Base-by-base conservation (phyloP, 306 rosid genomes). In the Vigna reflexopilosa region DNA sequence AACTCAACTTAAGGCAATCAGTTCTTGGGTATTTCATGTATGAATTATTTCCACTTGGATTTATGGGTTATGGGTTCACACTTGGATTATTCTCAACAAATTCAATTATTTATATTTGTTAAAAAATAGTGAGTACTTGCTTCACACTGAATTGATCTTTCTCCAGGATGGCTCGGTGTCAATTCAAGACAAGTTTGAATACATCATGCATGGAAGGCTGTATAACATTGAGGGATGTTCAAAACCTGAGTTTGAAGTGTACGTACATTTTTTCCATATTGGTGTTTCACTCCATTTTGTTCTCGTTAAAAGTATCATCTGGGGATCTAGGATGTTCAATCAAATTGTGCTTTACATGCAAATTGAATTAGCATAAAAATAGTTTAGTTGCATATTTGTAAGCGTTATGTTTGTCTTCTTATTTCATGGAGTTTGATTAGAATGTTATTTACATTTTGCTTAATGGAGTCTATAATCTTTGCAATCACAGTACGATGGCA, bases 101-200 rank as follows among this genome's bases (percentile, higher is more conserved):
- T 61, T 66, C 13, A 24, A 28, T 24, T 66, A 76, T 19, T 72
- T 72, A 14, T 66, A 40, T 58, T 66, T 72, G 65, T 71, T 44
- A 32, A 40, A 61, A 22, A 73, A 36, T 28, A 58, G 54, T 52
- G 17, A 32, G 48, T 48, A 56, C 81, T 80, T 50, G 32, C 67
- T 63, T 52, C 70, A 50, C 38, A 58, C 20, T 82, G 34, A 70
- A 50, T 68, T 76, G 65, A 48, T 75, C 59, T 77, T 63, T 75
- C 78, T 87, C 45, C 91, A 92, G 97, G 90, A 81, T 72, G 93
- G 95, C 75, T 30, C 84, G 82, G 86, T 87, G 80, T 85, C 98
- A 10, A 87, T 92, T 67, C 91, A 90, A 34, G 97, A 92, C 78
- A 92, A 95, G 81, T 95, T 95, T 86, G 98, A 95, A 55, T 91